phyloP scores from a whole-genome alignment of 257 asterid species.

The Penstemon eatonii region DNA sequence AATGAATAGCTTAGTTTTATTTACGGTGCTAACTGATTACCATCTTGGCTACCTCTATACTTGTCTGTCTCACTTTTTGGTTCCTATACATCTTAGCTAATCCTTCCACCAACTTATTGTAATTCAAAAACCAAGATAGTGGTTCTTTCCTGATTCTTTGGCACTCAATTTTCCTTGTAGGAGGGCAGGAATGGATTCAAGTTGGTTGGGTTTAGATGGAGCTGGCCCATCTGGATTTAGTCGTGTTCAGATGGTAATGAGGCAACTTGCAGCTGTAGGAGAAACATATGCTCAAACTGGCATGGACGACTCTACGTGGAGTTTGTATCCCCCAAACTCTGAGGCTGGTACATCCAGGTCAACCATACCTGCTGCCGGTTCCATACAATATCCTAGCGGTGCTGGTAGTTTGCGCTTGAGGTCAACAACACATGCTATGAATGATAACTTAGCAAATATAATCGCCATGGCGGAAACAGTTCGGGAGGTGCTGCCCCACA shows the following conservation, averaged over 20 bases:
- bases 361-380: slow-evolving; percentile 40
- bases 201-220: slow-evolving; percentile 73
- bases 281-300: slow-evolving; percentile 79
- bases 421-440: slow-evolving; percentile 38
- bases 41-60: neutral
- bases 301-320: slow-evolving; percentile 74
- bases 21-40: neutral
- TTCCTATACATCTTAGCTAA: neutral
- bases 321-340: slow-evolving; percentile 62
- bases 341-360: slow-evolving; percentile 73
- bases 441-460: slow-evolving; percentile 53
- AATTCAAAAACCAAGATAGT: neutral
- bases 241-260: slow-evolving; percentile 87
- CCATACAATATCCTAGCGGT: slow-evolving; percentile 40
- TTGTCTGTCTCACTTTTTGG: neutral
- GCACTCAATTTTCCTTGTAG: slow-evolving; percentile 26
- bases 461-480: slow-evolving; percentile 77
- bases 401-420: slow-evolving; percentile 54
- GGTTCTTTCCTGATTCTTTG: slow-evolving; percentile 14
- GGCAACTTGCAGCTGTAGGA: slow-evolving; percentile 91
- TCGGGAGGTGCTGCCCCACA: slow-evolving; percentile 79
- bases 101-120: neutral
- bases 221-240: slow-evolving; percentile 79
- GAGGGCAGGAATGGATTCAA: slow-evolving; percentile 59
- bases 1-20: neutral